Base-by-base conservation (phyloP, 495 filamentous ascomycete species). In the Tuber microsphaerosporum region DNA sequence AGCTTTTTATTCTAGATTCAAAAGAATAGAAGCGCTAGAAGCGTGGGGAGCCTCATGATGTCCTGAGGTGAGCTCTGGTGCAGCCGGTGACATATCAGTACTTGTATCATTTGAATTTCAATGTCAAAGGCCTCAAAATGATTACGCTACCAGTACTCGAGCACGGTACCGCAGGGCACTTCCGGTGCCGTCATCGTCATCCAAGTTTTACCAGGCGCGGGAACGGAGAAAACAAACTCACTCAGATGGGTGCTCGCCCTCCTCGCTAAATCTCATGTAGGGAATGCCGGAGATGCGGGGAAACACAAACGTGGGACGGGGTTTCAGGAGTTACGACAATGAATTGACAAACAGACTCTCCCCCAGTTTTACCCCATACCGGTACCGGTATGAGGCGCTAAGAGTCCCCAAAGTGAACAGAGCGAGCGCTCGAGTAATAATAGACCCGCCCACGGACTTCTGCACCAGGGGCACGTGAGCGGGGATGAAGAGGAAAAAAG, bases 41-140 rank as follows among this genome's bases (percentile, higher is more conserved):
- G 26, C 26, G 56, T 34, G 56, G 26, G 56, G 17, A 65, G 56
- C 34, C 56, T 19, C 4, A 65, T 65, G 56, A 34, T 65, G 26
- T 65, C 26, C 31, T 65, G 56, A 65, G 56, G 51, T 61, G 51
- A n/a, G 51, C 51, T 61, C 51, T 26, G 22, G n/a, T 65, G 26
- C 12, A 65, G 56, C 56, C 14, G 14, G 56, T 65, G 56, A 65
- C 56, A 65, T 65, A 65, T 22, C 8, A 26, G n/a, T 56, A n/a
- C n/a, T n/a, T n/a, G n/a, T n/a, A n/a, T 34, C 56, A 65, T 56
- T 10, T 34, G 26, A 65, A 65, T 31, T 14, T 31, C 26, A 65
- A 65, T 65, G 56, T 65, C 56, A 65, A 65, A 65, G 19, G 56
- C 56, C 56, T 65, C 56, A 65, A 65, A 65, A 65, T 14, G 6